phyloP scores from a whole-genome alignment of 257 asterid species.

The Plantago elongata region DNA sequence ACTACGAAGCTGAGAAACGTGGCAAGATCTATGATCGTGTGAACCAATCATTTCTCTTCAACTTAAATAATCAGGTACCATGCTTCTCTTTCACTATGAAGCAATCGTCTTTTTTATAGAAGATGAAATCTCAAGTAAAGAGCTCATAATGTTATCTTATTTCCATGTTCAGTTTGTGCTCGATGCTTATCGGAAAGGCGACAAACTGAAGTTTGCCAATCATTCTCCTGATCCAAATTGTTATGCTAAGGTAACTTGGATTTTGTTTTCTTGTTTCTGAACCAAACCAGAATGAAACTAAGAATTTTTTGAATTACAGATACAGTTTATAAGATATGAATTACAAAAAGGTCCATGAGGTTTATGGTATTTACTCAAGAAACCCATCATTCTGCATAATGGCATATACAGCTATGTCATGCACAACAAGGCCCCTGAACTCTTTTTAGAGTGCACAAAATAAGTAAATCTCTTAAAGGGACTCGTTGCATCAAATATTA shows the following conservation, averaged over 20 bases:
- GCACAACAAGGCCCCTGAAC: too few species aligned
- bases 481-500: too few species aligned
- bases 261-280: too few species aligned
- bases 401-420: too few species aligned
- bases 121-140: conserved; percentile 2
- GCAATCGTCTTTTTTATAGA: background rate
- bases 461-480: too few species aligned
- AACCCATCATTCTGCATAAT: too few species aligned
- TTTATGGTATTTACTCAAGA: too few species aligned
- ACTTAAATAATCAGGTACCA: conserved; percentile 79
- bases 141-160: conserved; percentile 14
- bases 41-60: conserved; percentile 86
- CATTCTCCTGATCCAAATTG: conserved; percentile 94
- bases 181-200: conserved; percentile 88
- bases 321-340: too few species aligned
- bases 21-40: conserved; percentile 97
- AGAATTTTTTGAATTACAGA: too few species aligned
- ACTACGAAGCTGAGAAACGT: conserved; percentile 99
- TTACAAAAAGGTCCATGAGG: too few species aligned
- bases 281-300: too few species aligned
- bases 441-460: too few species aligned
- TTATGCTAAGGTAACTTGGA: conserved; percentile 64
- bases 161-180: conserved; percentile 67
- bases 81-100: conserved; percentile 9
- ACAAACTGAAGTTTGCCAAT: conserved; percentile 85